Evolutionary conservation across 176 grass and related monocot species (phyloP).

Genomic region (Puya raimondii): DNA sequence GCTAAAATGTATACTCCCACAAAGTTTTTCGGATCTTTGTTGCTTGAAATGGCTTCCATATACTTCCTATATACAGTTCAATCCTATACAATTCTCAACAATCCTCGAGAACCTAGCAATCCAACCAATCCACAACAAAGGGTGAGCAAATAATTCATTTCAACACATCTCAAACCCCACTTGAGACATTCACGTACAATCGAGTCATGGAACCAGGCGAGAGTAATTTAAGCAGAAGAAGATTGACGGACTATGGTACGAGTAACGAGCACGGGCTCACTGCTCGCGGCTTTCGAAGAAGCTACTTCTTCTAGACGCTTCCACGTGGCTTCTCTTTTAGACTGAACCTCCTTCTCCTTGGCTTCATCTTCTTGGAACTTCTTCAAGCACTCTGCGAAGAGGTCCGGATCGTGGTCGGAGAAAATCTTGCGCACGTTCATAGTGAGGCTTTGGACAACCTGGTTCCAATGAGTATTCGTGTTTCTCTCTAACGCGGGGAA

Average conservation of each 20-base stretch:
- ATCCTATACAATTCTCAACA: conserved; percentile 4
- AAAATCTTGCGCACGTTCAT: conserved; percentile 21
- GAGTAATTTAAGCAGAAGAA: not conserved
- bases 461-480: conserved; percentile 16
- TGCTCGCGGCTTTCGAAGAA: conserved; percentile 6
- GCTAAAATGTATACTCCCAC: not conserved
- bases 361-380: conserved; percentile 28
- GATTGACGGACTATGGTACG: not conserved
- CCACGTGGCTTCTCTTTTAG: conserved; percentile 14
- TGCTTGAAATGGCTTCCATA: not conserved
- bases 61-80: conserved; percentile 10
- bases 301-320: conserved; percentile 25
- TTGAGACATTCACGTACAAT: not conserved
- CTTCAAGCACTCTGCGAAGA: conserved; percentile 16
- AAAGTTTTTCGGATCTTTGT: not conserved
- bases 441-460: conserved; percentile 23
- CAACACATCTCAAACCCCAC: not conserved
- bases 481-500: conserved; percentile 28
- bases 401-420: conserved; percentile 16
- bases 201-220: not conserved
- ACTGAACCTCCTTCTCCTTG: conserved; percentile 15
- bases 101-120: not conserved
- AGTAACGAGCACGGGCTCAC: not conserved
- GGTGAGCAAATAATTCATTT: not conserved
- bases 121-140: not conserved